These are phyloP conservation scores for Murraya paniculata DNA, from an alignment of 345 rosid species.

Conservation along the genomic window DNA sequence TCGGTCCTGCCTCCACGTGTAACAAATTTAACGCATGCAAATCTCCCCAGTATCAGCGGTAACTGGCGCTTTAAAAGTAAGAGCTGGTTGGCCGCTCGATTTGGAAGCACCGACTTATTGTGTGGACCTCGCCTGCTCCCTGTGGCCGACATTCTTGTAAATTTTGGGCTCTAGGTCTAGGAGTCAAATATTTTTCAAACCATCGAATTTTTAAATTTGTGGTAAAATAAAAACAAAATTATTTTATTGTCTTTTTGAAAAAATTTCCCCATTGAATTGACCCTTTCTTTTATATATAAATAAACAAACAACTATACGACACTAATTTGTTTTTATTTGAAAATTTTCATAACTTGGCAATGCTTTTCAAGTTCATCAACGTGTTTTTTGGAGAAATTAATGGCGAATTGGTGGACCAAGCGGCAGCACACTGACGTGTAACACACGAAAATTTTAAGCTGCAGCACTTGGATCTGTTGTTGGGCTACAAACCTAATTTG, in stretches of 20 bases:
- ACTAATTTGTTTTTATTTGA: too few relatives aligned
- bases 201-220: neutral
- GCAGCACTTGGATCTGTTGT: neutral
- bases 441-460: neutral
- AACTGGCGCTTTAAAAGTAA: neutral
- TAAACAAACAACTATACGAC: too few relatives aligned
- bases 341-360: neutral
- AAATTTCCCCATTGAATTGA: neutral
- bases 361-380: neutral
- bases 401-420: neutral
- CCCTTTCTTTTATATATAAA: too few relatives aligned
- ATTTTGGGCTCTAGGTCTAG: neutral
- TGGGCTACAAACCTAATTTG: neutral
- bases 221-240: neutral
- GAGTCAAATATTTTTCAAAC: neutral
- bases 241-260: neutral
- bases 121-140: constrained; percentile 35
- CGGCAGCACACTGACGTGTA: neutral
- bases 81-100: constrained; percentile 4
- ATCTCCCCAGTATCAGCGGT: neutral
- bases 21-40: neutral
- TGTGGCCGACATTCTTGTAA: constrained; percentile 30
- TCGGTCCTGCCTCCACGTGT: constrained; percentile 29
- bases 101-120: constrained; percentile 14
- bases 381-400: neutral